A percentile compares a stretch with the other conserved stretches of the same genome.
These are phyloP conservation scores for Fusarium verticillioides DNA, from an alignment of 2,329 filamentous ascomycete species.

Conservation along the genomic window DNA sequence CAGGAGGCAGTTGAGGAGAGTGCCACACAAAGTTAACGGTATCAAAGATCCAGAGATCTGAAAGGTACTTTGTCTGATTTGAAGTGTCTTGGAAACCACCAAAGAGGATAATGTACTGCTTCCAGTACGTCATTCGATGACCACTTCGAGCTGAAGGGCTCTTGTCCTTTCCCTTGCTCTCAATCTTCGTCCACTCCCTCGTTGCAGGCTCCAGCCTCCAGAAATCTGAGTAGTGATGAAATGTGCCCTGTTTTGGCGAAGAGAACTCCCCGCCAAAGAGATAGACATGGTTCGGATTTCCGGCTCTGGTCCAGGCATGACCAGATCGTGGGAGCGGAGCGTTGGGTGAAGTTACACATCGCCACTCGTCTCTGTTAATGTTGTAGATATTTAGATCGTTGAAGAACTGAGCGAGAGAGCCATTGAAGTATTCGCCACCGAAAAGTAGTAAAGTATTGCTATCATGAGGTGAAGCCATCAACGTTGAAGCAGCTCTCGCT, in stretches of 20 bases:
- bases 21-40: constrained; percentile 88
- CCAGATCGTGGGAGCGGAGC: constrained; percentile 89
- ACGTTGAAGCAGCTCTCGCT: constrained; percentile 80
- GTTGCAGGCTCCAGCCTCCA: constrained; percentile 88
- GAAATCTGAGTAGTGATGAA: constrained; percentile 99
- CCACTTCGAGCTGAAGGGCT: constrained; percentile 87
- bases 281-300: constrained; percentile 86
- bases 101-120: constrained; percentile 95
- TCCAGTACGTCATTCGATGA: constrained; percentile 96
- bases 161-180: constrained; percentile 80
- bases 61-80: constrained; percentile 91
- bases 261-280: constrained; percentile 97
- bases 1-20: constrained; percentile 77
- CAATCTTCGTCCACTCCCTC: constrained; percentile 91
- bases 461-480: constrained; percentile 87
- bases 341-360: constrained; percentile 89
- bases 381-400: constrained; percentile 77
- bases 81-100: constrained; percentile 98
- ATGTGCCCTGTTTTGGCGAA: constrained; percentile 95
- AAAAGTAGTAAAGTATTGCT: constrained; percentile 90
- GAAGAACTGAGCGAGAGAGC: constrained; percentile 80
- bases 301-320: constrained; percentile 93
- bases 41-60: constrained; percentile 96
- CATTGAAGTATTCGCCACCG: constrained; percentile 96
- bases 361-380: constrained; percentile 90